Base-by-base conservation (phyloP, 306 rosid species). In the Casuarina cunninghamiana region DNA sequence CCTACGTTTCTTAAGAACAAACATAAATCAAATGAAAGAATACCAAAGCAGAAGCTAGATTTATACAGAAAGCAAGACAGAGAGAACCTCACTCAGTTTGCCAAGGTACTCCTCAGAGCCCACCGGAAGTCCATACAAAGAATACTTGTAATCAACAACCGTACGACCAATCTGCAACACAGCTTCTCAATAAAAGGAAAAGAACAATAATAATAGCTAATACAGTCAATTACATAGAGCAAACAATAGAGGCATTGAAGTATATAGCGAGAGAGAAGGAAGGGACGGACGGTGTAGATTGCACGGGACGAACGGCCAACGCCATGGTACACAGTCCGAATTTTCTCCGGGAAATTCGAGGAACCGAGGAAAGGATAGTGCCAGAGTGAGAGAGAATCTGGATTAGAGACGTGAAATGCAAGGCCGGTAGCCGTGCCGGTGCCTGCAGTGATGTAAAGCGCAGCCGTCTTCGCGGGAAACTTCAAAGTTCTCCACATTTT, bases 221-320 rank as follows among this genome's bases (percentile, higher is more conserved):
- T 4, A 53, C 21, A 48, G 38, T 2, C 7, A 13, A 53, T 73
- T 69, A 45, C 21, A 55, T 66, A 68, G 32, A 9, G 46, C 38
- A 38, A 48, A 41, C 50, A 68, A 72, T 3, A 2, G 41, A 8
- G 35, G 35, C 46, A 21, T 68, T n/a, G 51, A 61, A 32, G 10
- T 8, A 68, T 5, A 38, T 53, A 2, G 6, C n/a, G 17, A 46
- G n/a, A 21, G 38, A 69, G 11, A 5, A 65, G 60, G 54, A 76
- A 55, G 77, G 74, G 57, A 84, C 84, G 58, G 79, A 86, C 98
- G 2, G 91, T 37, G 73, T 88, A 81, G 87, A 89, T 81, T 44
- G 98, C 96, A 53, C 96, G 93, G 62, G 90, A 78, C 62, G 94
- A 89, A 80, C 98, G 98, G 17, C 81, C 38, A 80, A 89, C 75